Conservation (phyloP, 306 rosid genomes). For the Phaseolus lunatus region DNA sequence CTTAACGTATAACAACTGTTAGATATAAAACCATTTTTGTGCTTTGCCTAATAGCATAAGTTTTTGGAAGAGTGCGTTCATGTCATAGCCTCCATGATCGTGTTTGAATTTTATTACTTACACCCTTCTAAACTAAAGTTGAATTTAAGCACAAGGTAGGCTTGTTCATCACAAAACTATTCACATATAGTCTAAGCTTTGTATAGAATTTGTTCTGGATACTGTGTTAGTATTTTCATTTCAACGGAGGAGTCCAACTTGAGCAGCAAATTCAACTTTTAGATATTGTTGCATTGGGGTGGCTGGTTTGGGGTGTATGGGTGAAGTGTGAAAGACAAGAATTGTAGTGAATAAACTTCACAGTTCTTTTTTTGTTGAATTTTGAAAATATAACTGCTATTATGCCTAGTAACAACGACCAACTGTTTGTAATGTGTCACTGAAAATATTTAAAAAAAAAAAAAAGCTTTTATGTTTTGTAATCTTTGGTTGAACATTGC, state of each 20-base stretch:
- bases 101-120: background rate
- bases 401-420: slow-evolving; percentile 3
- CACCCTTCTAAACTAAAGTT: background rate
- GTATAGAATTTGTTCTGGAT: background rate
- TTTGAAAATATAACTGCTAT: slow-evolving; percentile 34
- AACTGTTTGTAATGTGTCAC: slow-evolving; percentile 2
- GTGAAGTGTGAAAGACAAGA: slow-evolving; percentile 17
- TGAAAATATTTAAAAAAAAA: slow-evolving; percentile 24
- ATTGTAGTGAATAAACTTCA: slow-evolving; percentile 6
- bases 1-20: slow-evolving; percentile 6
- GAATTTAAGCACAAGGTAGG: background rate
- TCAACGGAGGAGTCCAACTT: slow-evolving; percentile 1
- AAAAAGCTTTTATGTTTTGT: slow-evolving; percentile 34
- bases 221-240: slow-evolving; percentile 13
- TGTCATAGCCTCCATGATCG: slow-evolving; percentile 5
- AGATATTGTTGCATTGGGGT: slow-evolving; percentile 17
- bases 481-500: slow-evolving; percentile 18
- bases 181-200: slow-evolving; percentile 16
- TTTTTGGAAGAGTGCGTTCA: background rate
- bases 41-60: slow-evolving; percentile 2
- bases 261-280: slow-evolving; percentile 35
- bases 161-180: background rate
- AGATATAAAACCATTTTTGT: background rate
- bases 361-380: slow-evolving; percentile 26
- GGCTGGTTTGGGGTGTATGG: background rate